Conservation (phyloP, 2,329 filamentous ascomycete genomes). For the Sclerotinia minor region DNA sequence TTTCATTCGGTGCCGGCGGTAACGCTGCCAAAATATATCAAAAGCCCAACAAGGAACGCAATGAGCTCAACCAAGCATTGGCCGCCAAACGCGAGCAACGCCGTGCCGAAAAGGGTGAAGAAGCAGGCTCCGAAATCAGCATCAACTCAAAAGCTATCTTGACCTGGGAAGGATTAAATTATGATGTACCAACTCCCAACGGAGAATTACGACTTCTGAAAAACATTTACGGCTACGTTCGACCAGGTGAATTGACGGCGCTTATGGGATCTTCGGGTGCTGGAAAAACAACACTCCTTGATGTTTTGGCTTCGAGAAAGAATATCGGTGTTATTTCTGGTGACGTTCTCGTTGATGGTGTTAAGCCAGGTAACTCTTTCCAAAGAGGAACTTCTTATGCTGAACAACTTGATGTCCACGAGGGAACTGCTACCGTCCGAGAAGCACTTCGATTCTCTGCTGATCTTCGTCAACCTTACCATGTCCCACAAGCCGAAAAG, state of each 20-base stretch:
- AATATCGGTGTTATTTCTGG: constrained; percentile 65
- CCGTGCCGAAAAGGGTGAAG: constrained; percentile 49
- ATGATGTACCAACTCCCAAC: constrained; percentile 60
- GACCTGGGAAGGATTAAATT: constrained; percentile 84
- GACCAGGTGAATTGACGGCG: constrained; percentile 61
- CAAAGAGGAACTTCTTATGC: constrained; percentile 65
- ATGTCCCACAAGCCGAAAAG: constrained; percentile 59
- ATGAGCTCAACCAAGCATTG: constrained; percentile 64
- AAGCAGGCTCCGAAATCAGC: constrained; percentile 49
- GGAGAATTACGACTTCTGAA: constrained; percentile 53
- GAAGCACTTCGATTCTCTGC: constrained; percentile 68
- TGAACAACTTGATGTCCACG: constrained; percentile 66
- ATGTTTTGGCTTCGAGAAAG: constrained; percentile 63
- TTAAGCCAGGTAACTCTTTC: constrained; percentile 57
- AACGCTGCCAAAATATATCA: constrained; percentile 76
- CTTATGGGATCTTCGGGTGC: constrained; percentile 64
- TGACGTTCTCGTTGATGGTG: constrained; percentile 63
- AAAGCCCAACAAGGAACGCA: constrained; percentile 66
- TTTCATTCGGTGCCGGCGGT: constrained; percentile 79
- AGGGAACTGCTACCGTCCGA: constrained; percentile 61
- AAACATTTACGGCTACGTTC: constrained; percentile 61
- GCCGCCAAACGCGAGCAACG: constrained; percentile 58
- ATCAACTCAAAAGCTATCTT: constrained; percentile 66
- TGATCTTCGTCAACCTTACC: constrained; percentile 60
- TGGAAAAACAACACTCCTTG: constrained; percentile 66